Evolutionary conservation across 108 stramenopile genomes (phyloP).

Genomic region (Conticribra guillardii): DNA sequence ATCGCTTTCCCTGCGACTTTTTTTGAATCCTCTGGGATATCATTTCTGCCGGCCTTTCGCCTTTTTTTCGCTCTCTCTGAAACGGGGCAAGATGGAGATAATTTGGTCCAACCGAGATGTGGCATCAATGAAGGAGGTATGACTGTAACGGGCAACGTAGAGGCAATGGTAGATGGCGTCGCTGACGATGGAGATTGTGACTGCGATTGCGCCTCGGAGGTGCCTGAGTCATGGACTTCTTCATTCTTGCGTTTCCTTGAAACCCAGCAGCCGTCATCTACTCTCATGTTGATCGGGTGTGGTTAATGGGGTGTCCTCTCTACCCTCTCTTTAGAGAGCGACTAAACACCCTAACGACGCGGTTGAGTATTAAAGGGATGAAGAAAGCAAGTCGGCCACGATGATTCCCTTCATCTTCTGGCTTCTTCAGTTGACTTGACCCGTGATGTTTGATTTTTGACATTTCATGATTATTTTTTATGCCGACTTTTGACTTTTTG

Average conservation of each 20-base stretch:
- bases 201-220: not conserved
- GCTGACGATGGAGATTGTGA: not conserved
- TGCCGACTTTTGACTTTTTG: no score
- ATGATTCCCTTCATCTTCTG: no score
- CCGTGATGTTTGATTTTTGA: no score
- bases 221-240: not conserved
- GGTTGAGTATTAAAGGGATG: no score
- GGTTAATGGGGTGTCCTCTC: no score
- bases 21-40: not conserved
- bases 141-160: not conserved
- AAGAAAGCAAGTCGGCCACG: no score
- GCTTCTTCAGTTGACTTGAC: no score
- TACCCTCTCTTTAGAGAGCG: no score
- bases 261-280: slow-evolving; percentile 7
- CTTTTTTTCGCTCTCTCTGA: not conserved
- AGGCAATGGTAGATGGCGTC: not conserved
- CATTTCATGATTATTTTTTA: no score
- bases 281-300: no score
- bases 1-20: slow-evolving; percentile 55
- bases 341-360: no score
- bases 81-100: slow-evolving; percentile 17
- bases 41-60: not conserved
- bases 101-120: slow-evolving; percentile 36
- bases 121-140: slow-evolving; percentile 20
- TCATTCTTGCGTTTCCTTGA: slow-evolving; percentile 12